Evolutionary conservation across 1,284 basidiomycete species (phyloP).

Genomic region (Tilletia setariae): DNA sequence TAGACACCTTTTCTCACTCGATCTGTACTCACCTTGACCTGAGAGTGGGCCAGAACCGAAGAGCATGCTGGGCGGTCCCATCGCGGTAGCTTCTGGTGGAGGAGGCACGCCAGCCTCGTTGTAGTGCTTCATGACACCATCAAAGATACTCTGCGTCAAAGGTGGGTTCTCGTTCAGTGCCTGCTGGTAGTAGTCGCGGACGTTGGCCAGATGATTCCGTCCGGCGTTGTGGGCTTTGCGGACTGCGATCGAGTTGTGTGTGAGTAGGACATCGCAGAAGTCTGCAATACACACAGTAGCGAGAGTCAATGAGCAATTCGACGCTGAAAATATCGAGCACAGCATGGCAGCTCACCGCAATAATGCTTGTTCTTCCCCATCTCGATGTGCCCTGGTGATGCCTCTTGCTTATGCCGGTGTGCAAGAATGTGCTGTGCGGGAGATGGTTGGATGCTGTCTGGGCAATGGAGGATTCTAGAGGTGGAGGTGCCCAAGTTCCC

Average conservation of each 20-base stretch:
- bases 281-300: constrained; percentile 21
- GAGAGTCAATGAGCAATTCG: too few species aligned
- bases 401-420: too few species aligned
- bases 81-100: constrained; percentile 26
- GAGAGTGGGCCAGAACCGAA: constrained; percentile 33
- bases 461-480: too few species aligned
- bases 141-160: constrained; percentile 91
- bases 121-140: constrained; percentile 88
- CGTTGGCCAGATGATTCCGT: constrained; percentile 91
- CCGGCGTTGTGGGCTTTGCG: constrained; percentile 97
- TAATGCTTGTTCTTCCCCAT: constrained; percentile 39
- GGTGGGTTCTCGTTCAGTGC: constrained; percentile 76
- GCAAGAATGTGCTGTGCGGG: too few species aligned
- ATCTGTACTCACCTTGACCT: neutral
- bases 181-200: constrained; percentile 96
- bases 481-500: too few species aligned
- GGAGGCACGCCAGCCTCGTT: constrained; percentile 58
- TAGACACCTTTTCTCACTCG: neutral
- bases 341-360: constrained; percentile 28
- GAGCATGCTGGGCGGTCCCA: constrained; percentile 33
- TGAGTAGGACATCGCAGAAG: constrained; percentile 52
- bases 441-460: too few species aligned
- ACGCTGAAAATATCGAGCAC: too few species aligned
- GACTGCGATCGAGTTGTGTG: constrained; percentile 62
- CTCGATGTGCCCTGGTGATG: too few species aligned